Base-by-base conservation (phyloP, 2,329 filamentous ascomycete genomes). In the Metarhizium rileyi region DNA sequence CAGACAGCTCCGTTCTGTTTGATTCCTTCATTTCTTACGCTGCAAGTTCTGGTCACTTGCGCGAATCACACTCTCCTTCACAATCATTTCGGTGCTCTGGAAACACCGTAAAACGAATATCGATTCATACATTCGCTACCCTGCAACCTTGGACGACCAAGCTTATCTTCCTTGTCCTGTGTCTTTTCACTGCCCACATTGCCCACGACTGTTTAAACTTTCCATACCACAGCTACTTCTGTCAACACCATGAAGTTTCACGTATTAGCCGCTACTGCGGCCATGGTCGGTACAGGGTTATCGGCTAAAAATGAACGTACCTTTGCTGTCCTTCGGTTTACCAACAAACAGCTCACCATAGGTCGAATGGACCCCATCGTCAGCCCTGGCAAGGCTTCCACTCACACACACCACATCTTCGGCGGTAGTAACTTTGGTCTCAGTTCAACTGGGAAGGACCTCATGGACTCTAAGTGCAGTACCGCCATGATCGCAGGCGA, bases 301-400 rank as follows among this genome's bases (percentile, higher is more conserved):
- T 60, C 71, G 60, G 68, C 68, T 56, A 73, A 75, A 57, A 61
- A 67, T 22, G 27, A 50, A 46, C 70, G 76, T 50, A 80, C 80
- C 41, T 80, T 85, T 58, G 83, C 83, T 48, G 85, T 87, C 61
- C 77, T 87, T 62, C 81, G 77, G 59, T 87, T 88, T 73, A 79
- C 80, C 62, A 83, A 82, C 60, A 73, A 80, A 56, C 74, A 77
- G 40, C 77, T 83, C 58, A 72, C 83, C 57, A 77, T 77, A 45
- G 79, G 79, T 60, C 78, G 77, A 41, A 65, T 78, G 41, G 86
- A 90, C 58, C 86, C 86, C 49, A 82, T 90, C 55, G 71, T 89
- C 53, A 73, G 62, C 51, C 83, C 84, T 14, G 84, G 84, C 20
- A 52, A 57, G 10, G 61, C 76, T 14, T 75, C 81, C 3, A 61